Percentiles rank a stretch among this genome's conserved stretches.
phyloP scores from a whole-genome alignment of 495 filamentous ascomycete genomes.

The Penicillium verhagenii region DNA sequence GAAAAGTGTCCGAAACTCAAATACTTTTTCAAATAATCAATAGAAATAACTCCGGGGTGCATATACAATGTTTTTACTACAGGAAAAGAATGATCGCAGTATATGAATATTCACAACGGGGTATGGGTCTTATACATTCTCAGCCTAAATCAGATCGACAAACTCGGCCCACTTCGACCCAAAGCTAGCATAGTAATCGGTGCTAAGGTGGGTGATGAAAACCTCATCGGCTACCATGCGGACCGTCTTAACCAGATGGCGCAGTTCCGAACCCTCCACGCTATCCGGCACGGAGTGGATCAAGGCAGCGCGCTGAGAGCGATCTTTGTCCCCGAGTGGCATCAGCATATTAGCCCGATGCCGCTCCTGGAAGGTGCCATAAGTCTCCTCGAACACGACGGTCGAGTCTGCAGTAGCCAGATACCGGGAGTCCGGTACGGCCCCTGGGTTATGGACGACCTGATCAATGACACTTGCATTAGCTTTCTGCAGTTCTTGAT shows the following conservation, averaged over 20 bases:
- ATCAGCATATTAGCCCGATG: constrained; percentile 33
- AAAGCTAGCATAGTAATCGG: constrained; percentile 48
- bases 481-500: constrained; percentile 12
- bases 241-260: constrained; percentile 34
- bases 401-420: constrained; percentile 41
- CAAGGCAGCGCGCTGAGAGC: constrained; percentile 37
- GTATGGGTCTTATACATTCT: constrained; percentile 3
- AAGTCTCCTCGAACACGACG: constrained; percentile 48
- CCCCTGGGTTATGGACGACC: constrained; percentile 52
- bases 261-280: constrained; percentile 31
- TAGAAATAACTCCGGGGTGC: neutral
- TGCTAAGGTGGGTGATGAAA: constrained; percentile 44
- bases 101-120: neutral
- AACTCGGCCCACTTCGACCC: constrained; percentile 42
- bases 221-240: constrained; percentile 39
- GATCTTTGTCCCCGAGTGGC: constrained; percentile 33
- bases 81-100: too few species aligned
- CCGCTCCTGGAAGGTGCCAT: constrained; percentile 41
- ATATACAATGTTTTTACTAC: neutral
- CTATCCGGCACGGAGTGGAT: constrained; percentile 44
- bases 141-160: constrained; percentile 37
- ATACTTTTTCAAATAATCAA: neutral
- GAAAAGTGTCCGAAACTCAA: neutral
- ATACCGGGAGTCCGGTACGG: constrained; percentile 45
- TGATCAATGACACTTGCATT: constrained; percentile 12